phyloP scores from a whole-genome alignment of 192 early-diverging fungal genomes.

The Allomyces javanicus region DNA sequence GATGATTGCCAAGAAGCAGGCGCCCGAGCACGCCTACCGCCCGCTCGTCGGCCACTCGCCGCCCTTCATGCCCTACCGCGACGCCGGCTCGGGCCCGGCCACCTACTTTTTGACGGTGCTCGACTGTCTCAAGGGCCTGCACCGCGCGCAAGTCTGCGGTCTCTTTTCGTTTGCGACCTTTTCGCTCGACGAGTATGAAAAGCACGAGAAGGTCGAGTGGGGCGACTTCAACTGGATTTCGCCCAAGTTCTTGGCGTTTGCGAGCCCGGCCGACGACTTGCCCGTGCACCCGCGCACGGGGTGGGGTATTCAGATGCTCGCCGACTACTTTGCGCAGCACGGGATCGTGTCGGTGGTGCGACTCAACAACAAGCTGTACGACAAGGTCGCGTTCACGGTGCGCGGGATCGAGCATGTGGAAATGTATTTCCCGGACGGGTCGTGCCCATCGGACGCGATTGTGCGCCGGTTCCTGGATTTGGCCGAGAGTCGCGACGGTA shows the following conservation, averaged over 20 bases:
- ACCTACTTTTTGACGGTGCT: constrained; percentile 43
- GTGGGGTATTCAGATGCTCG: constrained; percentile 18
- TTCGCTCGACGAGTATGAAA: constrained; percentile 49
- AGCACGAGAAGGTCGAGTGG: constrained; percentile 44
- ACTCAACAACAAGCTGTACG: constrained; percentile 45
- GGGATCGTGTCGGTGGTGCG: constrained; percentile 31
- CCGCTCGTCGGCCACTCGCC: constrained; percentile 26
- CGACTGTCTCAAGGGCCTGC: constrained; percentile 43
- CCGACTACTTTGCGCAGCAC: constrained; percentile 27
- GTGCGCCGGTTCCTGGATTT: constrained; percentile 42
- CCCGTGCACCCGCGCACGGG: constrained; percentile 5
- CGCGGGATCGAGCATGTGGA: constrained; percentile 45
- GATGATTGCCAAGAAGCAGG: constrained; percentile 33
- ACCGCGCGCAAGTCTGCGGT: constrained; percentile 32
- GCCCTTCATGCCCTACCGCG: constrained; percentile 41
- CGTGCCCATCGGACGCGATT: constrained; percentile 41
- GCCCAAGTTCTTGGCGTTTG: constrained; percentile 49
- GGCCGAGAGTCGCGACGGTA: constrained; percentile 28
- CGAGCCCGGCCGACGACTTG: constrained; percentile 35
- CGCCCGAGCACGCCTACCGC: constrained; percentile 38
- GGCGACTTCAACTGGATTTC: constrained; percentile 60
- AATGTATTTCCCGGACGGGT: constrained; percentile 49
- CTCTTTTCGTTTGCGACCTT: constrained; percentile 35
- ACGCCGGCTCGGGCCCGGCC: constrained; percentile 45
- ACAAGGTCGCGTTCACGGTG: constrained; percentile 25